Conservation (phyloP, 805 yeast species). For the Yarrowia sp. region DNA sequence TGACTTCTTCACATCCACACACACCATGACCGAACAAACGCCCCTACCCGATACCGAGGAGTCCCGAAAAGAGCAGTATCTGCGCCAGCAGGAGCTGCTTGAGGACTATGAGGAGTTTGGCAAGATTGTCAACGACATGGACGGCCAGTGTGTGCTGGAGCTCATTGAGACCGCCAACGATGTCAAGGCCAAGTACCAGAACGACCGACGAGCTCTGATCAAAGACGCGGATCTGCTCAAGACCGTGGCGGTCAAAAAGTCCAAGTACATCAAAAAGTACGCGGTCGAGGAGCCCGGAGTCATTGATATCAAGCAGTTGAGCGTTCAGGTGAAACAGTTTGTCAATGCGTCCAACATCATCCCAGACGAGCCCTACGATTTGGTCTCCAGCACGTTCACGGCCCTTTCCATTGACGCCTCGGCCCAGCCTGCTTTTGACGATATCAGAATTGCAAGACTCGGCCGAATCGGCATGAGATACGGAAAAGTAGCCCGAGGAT, state of each 20-base stretch:
- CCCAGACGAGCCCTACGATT: not conserved
- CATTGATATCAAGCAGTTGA: conserved; percentile 12
- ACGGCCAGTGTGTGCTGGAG: not conserved
- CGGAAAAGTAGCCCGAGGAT: conserved; percentile 18
- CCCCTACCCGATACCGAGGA: too few species aligned
- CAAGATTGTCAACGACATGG: not conserved
- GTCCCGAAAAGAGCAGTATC: not conserved
- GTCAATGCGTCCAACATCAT: not conserved
- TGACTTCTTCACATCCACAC: not conserved
- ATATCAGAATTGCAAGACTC: not conserved
- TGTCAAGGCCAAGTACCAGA: not conserved
- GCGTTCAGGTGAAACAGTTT: not conserved
- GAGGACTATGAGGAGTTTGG: conserved; percentile 15
- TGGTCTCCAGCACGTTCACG: not conserved
- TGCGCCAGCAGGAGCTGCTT: conserved; percentile 3
- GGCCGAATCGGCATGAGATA: conserved; percentile 2
- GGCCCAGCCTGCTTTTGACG: not conserved
- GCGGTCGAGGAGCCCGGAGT: conserved; percentile 14
- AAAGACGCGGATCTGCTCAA: conserved; percentile 17
- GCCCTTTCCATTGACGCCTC: not conserved
- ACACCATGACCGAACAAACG: not conserved
- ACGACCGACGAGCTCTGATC: conserved; percentile 32
- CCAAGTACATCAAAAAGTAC: conserved; percentile 26
- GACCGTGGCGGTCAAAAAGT: conserved; percentile 1
- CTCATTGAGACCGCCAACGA: conserved; percentile 16